These are phyloP conservation scores for Salix brachista DNA, from an alignment of 345 rosid genomes.

Conservation along the genomic window DNA sequence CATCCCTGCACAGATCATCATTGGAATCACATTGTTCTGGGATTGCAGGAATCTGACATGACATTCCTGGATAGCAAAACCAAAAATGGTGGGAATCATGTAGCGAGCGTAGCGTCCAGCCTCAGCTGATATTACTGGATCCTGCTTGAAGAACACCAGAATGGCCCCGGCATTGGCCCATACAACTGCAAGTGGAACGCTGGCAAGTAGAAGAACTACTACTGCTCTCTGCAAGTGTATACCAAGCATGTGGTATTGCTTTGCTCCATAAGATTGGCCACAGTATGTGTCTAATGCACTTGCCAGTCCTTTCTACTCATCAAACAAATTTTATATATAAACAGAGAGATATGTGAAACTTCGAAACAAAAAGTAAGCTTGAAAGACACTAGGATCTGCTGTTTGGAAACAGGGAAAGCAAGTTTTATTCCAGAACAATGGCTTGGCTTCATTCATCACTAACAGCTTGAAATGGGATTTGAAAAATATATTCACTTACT, in stretches of 20 bases:
- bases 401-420: too few relatives aligned
- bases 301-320: slow-evolving; percentile 22
- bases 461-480: too few relatives aligned
- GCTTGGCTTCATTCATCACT: too few relatives aligned
- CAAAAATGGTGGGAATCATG: slow-evolving; percentile 46
- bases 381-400: too few relatives aligned
- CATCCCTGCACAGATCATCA: slow-evolving; percentile 42
- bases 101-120: slow-evolving; percentile 41
- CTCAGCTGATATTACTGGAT: slow-evolving; percentile 33
- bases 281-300: slow-evolving; percentile 34
- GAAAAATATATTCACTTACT: too few relatives aligned
- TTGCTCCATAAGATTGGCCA: slow-evolving; percentile 38
- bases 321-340: not conserved
- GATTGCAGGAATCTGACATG: slow-evolving; percentile 44
- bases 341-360: not conserved
- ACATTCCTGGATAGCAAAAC: slow-evolving; percentile 37
- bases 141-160: slow-evolving; percentile 17
- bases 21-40: slow-evolving; percentile 46
- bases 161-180: slow-evolving; percentile 17
- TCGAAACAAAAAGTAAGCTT: too few relatives aligned
- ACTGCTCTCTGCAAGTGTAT: slow-evolving; percentile 25
- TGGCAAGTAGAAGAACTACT: slow-evolving; percentile 16
- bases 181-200: slow-evolving; percentile 19
- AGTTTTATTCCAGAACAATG: too few relatives aligned
- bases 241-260: slow-evolving; percentile 31